Base-by-base conservation (phyloP, 768 basidiomycete genomes). In the Russula earlei region DNA sequence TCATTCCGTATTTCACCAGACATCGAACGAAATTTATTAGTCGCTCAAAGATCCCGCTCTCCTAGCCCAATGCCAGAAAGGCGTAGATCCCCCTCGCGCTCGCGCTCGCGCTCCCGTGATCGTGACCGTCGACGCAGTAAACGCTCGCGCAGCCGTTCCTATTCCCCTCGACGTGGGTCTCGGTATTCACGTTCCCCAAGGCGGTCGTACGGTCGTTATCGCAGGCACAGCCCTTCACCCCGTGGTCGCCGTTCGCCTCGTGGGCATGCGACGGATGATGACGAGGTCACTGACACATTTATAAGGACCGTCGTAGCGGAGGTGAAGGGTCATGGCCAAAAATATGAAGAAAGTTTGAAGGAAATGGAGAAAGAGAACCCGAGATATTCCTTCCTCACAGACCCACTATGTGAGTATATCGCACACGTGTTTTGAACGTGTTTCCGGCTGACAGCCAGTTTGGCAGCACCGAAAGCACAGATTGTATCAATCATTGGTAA, bases 251-350 rank as follows among this genome's bases (percentile, higher is more conserved):
- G 69, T 44, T 69, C 65, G 22, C 71, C 66, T 27, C 67, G 67
- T 36, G 64, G 64, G 54, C 70, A 64, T 31, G 66, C 70, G 31
- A 64, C 72, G 17, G 81, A 80, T 42, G 85, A 85, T 24, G 83
- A 84, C 24, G 77, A 79, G 17, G 85, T 91, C 15, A 88, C 87
- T 5, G 87, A 92, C 54, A 80, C 79, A 12, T 95, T 97, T 63
- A 85, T 99, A 56, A 78, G 83, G 44, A 88, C 87, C 14, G 91
- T 96, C 5, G 91, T 92, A 19, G 79, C 79, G 3, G 87, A 91
- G 68, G 83, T 96, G 11, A 83, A 82, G 64, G 84, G 87, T 1
- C 87, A 92, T 66, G 93, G 85, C 31, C 66, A 72, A 5, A 79
- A 81, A 50, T 95, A 89, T 62, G 91, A 91, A 65, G 77, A 82